phyloP scores from a whole-genome alignment of 495 filamentous ascomycete genomes.

The Aspergillus baeticus region DNA sequence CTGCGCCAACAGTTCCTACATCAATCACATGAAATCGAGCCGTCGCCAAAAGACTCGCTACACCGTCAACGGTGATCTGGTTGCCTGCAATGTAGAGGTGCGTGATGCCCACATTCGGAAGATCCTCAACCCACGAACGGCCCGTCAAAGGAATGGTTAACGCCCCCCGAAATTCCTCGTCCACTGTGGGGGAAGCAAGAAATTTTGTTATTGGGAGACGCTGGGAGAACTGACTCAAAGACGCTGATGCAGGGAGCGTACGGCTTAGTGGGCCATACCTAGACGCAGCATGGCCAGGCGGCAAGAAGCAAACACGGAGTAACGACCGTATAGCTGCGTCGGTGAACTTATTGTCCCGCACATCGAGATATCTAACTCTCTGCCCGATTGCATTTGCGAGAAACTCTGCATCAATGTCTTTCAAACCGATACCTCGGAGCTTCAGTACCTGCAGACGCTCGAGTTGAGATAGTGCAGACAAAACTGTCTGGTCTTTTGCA shows the following conservation, averaged over 20 bases:
- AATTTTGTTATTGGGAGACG: constrained; percentile 17
- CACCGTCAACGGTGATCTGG: constrained; percentile 55
- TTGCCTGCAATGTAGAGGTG: constrained; percentile 62
- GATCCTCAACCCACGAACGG: constrained; percentile 52
- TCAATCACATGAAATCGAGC: constrained; percentile 52
- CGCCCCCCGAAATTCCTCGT: constrained; percentile 46
- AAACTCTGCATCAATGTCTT: constrained; percentile 52
- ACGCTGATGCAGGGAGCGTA: not conserved
- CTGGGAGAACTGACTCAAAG: constrained; percentile 12
- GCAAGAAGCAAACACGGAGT: constrained; percentile 48
- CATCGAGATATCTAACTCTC: constrained; percentile 56
- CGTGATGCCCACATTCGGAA: constrained; percentile 53
- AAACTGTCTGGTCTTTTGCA: constrained; percentile 50
- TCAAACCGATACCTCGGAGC: constrained; percentile 55
- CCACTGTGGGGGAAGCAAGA: constrained; percentile 39
- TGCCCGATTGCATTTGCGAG: constrained; percentile 53
- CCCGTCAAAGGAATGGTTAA: constrained; percentile 50
- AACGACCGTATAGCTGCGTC: constrained; percentile 54
- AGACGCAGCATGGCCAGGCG: constrained; percentile 11
- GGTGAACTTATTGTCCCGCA: constrained; percentile 59
- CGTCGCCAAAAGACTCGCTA: constrained; percentile 52
- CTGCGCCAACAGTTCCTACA: constrained; percentile 44
- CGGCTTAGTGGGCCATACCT: not conserved
- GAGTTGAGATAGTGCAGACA: constrained; percentile 44
- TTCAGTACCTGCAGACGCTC: constrained; percentile 57